Evolutionary conservation across 306 rosid genomes (phyloP), one percentile per base, ranked within the genome.

Genomic region (Herpetospermum pedunculosum): DNA sequence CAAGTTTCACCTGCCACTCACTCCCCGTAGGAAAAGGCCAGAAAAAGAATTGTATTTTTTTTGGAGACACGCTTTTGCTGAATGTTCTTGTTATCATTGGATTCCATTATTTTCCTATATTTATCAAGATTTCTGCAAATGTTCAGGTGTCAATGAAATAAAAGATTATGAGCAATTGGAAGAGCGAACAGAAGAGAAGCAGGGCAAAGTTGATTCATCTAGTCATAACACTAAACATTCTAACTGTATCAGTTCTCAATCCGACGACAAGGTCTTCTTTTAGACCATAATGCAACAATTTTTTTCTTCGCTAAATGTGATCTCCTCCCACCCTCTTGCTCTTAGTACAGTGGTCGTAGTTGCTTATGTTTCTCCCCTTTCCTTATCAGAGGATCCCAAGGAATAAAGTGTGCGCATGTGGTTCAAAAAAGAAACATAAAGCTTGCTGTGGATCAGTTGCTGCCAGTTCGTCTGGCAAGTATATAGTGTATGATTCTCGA

Each of bases 331-430:
- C 25, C 26, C 37, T 50, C 67, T 23, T 34, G 28, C 55, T 49
- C n/a, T 34, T 3, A 32, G 47, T 38, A 67, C 43, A 18, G 12
- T 38, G 19, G 49, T 23, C 16, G 19, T 73, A 34, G 43, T 8
- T 53, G 65, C 64, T 73, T 3, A 50, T 35, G 25, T 50, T 37
- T 34, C n/a, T 54, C 50, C 21, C 38, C 52, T 37, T 53, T 4
- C 40, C 58, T 53, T 75, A 18, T 68, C 91, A 80, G 90, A 87
- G 80, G 75, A 80, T 87, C 82, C 78, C 94, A 14, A 83, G 85
- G 84, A 91, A 91, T 81, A 87, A 82, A 81, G 77, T 81, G 77
- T 91, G 97, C 80, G 87, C 92, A 0, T 91, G 97, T 73, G 95
- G 90, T 69, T 88, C 97, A 34, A 85, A 81, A 82, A 91, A 88